Conservation (phyloP, 164 flowering plant genomes). For the Chimonanthus salicifolius region DNA sequence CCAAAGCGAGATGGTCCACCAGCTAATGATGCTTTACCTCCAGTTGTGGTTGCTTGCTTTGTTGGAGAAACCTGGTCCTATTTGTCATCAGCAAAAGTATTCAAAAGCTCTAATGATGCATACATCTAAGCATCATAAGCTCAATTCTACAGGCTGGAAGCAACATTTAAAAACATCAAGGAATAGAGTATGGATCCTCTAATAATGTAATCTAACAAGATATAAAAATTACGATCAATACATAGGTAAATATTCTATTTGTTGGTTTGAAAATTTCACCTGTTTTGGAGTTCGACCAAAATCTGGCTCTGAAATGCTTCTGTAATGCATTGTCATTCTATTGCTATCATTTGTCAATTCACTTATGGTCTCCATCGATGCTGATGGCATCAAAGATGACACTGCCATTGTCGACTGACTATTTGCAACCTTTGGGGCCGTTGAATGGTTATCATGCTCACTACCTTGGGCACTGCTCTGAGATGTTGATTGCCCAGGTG, state of each 20-base stretch:
- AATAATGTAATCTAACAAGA: background rate
- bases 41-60: slow-evolving; percentile 38
- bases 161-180: background rate
- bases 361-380: slow-evolving; percentile 78
- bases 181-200: background rate
- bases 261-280: slow-evolving; percentile 23
- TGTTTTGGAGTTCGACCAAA: slow-evolving; percentile 73
- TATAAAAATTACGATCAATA: no score
- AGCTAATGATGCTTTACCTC: slow-evolving; percentile 40
- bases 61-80: slow-evolving; percentile 41
- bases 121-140: background rate
- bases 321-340: slow-evolving; percentile 44
- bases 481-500: slow-evolving; percentile 52
- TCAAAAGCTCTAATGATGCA: background rate
- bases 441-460: slow-evolving; percentile 37
- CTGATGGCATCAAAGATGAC: slow-evolving; percentile 72
- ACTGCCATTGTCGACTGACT: slow-evolving; percentile 81
- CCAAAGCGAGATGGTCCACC: slow-evolving; percentile 63
- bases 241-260: background rate
- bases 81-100: background rate
- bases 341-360: slow-evolving; percentile 52
- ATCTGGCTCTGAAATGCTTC: slow-evolving; percentile 97
- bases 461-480: slow-evolving; percentile 31
- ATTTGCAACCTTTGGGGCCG: slow-evolving; percentile 46
- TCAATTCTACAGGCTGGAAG: background rate